Base-by-base conservation (phyloP, 2,329 filamentous ascomycete species). In the Xylariaceae sp. region DNA sequence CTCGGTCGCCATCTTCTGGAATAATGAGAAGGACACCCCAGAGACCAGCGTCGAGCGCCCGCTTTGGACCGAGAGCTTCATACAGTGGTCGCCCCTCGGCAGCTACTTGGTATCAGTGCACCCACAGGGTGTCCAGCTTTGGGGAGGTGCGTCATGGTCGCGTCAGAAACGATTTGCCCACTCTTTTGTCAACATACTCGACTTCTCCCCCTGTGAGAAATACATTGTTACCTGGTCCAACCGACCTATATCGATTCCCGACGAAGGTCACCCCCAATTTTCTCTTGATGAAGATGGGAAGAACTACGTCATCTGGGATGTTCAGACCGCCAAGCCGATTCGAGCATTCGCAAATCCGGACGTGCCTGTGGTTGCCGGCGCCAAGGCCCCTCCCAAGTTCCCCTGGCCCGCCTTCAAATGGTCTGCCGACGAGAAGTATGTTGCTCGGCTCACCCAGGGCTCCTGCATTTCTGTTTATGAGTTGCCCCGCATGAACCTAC, bases 321-420 rank as follows among this genome's bases (percentile, higher is more conserved):
- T 97, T 59, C 88, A 89, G 50, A 94, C 92, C 7, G 86, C 84
- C 65, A 88, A 92, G 71, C 90, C 92, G 54, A 80, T 99, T 49
- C 88, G 94, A 60, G 97, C 94, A 0, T 99, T 99, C 70, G 85
- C 89, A 60, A 95, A 92, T 64, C 81, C 96, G 60, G 94, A 99
- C 63, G 75, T 89, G 11, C 84, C 88, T 32, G 81, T 81, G 6
- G 31, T 78, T 78, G 39, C 85, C 39, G 83, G 83, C 58, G 76
- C 82, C 61, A 95, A 95, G 80, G 73, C 74, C 43, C 74, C 74
- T 9, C 89, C 91, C 73, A 96, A 96, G 81, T 85, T 95, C 65
- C 89, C 94, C 69, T 99, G 94, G 94, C 94, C 94, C 29, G 91
- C 92, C 2, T 99, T 99, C 84, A 99, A 99, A 78, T 99, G 94